Conservation (phyloP, 2,329 filamentous ascomycete species). For the Hypoxylon sp. region DNA sequence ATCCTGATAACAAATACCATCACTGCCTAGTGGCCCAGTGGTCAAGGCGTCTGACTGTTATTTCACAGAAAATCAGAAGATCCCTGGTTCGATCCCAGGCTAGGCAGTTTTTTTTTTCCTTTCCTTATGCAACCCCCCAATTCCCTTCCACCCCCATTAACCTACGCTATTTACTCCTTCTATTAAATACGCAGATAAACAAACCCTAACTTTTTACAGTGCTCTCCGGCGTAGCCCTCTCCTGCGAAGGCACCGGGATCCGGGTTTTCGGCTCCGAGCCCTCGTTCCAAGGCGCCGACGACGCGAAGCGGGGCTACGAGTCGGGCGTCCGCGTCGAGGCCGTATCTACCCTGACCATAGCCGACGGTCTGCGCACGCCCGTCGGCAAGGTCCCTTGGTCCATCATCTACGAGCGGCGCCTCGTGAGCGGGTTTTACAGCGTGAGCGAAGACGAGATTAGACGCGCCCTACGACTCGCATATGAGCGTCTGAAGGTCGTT, state of each 20-base stretch:
- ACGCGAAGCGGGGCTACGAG: constrained; percentile 79
- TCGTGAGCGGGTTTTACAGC: constrained; percentile 78
- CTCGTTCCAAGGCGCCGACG: constrained; percentile 84
- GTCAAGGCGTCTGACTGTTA: constrained; percentile 41
- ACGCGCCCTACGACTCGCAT: constrained; percentile 80
- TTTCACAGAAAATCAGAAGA: constrained; percentile 28
- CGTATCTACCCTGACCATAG: constrained; percentile 85
- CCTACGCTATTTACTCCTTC: too few relatives aligned
- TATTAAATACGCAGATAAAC: not conserved
- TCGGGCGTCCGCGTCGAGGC: constrained; percentile 73
- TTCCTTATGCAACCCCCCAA: not conserved
- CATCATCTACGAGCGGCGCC: constrained; percentile 78
- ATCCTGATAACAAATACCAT: not conserved
- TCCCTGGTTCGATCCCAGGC: constrained; percentile 36
- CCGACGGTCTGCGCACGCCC: constrained; percentile 89
- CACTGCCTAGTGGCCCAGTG: constrained; percentile 33
- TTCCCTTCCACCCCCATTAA: not conserved
- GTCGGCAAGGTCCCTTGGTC: constrained; percentile 83
- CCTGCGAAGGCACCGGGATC: constrained; percentile 78
- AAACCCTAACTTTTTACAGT: constrained; percentile 56
- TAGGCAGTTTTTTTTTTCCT: constrained; percentile 23
- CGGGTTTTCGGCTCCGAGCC: constrained; percentile 91
- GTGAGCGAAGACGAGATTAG: constrained; percentile 88
- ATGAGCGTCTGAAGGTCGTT: constrained; percentile 91
- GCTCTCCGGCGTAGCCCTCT: constrained; percentile 85